A percentile compares a stretch with the other conserved stretches of the same genome.
phyloP scores from a whole-genome alignment of 345 rosid genomes.

The Pistacia atlantica region DNA sequence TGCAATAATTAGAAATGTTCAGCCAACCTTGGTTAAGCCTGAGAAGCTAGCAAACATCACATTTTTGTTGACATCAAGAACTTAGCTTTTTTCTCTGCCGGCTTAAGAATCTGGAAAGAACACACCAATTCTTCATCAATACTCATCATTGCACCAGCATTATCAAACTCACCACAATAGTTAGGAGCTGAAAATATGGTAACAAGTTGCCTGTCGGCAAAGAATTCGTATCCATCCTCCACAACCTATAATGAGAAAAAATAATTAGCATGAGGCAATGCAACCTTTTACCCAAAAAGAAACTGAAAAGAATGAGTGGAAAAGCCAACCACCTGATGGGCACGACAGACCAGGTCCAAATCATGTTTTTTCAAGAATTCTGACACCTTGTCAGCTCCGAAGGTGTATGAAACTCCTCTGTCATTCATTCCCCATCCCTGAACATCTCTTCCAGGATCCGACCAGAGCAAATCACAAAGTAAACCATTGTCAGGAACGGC shows the following conservation, averaged over 20 bases:
- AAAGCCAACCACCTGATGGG: conserved; percentile 72
- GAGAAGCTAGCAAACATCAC: conserved; percentile 34
- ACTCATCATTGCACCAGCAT: conserved; percentile 98
- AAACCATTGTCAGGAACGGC: conserved; percentile 78
- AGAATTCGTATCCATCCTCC: conserved; percentile 98
- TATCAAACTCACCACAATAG: conserved; percentile 96
- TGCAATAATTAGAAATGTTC: background rate
- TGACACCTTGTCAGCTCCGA: conserved; percentile 84
- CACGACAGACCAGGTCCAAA: conserved; percentile 93
- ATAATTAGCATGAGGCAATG: conserved; percentile 10
- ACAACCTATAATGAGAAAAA: conserved; percentile 61
- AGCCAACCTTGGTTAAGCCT: conserved; percentile 33
- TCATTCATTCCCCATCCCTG: conserved; percentile 98
- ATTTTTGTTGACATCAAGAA: conserved; percentile 65
- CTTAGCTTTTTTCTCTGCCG: conserved; percentile 82
- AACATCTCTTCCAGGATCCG: conserved; percentile 89
- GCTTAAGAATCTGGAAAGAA: conserved; percentile 96
- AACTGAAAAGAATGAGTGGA: background rate
- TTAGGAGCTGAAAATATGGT: conserved; percentile 95
- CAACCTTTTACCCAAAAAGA: background rate
- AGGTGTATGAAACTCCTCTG: conserved; percentile 91
- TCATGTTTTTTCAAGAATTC: conserved; percentile 77
- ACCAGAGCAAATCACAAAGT: conserved; percentile 95
- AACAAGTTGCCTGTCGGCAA: conserved; percentile 91
- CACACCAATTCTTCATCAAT: conserved; percentile 87